A percentile compares a stretch with the other conserved stretches of the same genome.
phyloP scores from a whole-genome alignment of 1,284 basidiomycete species.

The Moesziomyces sp. region DNA sequence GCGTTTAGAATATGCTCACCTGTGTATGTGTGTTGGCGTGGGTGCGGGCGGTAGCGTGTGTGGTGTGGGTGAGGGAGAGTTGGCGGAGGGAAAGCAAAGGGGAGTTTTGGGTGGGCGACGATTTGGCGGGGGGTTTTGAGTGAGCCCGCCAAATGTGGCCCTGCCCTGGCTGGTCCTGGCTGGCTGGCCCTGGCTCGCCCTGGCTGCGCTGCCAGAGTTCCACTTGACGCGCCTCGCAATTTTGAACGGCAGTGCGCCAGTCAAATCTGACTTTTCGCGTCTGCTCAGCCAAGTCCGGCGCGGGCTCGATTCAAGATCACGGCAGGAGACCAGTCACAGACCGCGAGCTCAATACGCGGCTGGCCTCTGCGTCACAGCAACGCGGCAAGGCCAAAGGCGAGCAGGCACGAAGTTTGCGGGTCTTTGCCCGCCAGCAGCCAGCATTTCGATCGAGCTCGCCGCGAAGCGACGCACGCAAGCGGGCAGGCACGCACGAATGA shows the following conservation, averaged over 20 bases:
- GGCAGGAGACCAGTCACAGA: slow-evolving; percentile 27
- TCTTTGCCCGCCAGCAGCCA: not conserved
- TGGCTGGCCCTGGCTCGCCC: not conserved
- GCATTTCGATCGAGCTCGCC: not conserved
- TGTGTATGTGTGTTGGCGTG: slow-evolving; percentile 21
- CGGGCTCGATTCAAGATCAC: not conserved
- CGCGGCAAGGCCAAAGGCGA: not conserved
- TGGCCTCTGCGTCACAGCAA: not conserved
- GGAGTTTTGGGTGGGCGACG: slow-evolving; percentile 31
- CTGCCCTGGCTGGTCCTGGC: not conserved
- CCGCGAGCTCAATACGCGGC: not conserved
- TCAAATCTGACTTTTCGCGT: not conserved
- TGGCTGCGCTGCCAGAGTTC: not conserved
- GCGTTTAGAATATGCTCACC: slow-evolving; percentile 45
- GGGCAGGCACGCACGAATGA: no score
- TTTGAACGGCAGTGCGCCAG: not conserved
- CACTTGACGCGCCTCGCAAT: not conserved
- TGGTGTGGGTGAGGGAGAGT: slow-evolving; percentile 36
- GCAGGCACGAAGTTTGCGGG: slow-evolving; percentile 9
- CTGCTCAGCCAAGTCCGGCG: not conserved
- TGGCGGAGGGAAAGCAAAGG: slow-evolving; percentile 35
- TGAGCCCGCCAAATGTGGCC: slow-evolving; percentile 17
- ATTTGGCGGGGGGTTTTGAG: slow-evolving; percentile 42
- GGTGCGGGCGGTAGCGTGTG: slow-evolving; percentile 23
- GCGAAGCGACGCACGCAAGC: no score